Conservation (phyloP, 1,139 yeast genomes). For the Ogataea hybrid region DNA sequence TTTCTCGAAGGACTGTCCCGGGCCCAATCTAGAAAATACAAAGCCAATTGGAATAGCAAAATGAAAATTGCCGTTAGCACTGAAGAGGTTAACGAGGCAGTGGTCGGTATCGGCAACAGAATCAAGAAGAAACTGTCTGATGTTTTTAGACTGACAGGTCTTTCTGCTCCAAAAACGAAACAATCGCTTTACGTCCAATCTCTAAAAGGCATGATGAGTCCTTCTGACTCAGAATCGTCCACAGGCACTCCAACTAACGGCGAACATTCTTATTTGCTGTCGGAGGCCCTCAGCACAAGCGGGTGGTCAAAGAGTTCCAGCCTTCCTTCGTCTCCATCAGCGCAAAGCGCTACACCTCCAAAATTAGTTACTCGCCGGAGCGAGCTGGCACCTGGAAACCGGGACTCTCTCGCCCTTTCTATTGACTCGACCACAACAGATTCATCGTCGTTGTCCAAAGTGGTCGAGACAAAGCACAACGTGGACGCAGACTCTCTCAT, state of each 20-base stretch:
- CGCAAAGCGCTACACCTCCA: background rate
- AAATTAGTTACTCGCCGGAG: background rate
- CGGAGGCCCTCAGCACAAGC: constrained; percentile 22
- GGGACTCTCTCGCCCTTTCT: constrained; percentile 17
- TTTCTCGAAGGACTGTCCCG: constrained; percentile 57
- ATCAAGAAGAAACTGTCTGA: constrained; percentile 59
- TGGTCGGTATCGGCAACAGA: constrained; percentile 72
- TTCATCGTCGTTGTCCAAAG: constrained; percentile 11
- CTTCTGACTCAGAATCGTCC: constrained; percentile 16
- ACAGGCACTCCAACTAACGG: constrained; percentile 2
- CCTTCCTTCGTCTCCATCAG: background rate
- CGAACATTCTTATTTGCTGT: constrained; percentile 25
- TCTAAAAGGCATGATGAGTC: constrained; percentile 15
- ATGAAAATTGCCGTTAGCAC: constrained; percentile 56
- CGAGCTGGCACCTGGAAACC: constrained; percentile 7
- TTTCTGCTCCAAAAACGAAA: constrained; percentile 13
- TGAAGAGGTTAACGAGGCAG: constrained; percentile 74
- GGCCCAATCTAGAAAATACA: constrained; percentile 26
- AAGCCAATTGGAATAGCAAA: constrained; percentile 27
- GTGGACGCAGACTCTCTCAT: constrained; percentile 19
- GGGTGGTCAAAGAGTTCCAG: background rate
- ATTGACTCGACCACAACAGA: constrained; percentile 18
- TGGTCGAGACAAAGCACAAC: constrained; percentile 20
- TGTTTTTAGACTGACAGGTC: constrained; percentile 41
- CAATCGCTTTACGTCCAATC: constrained; percentile 17